Evolutionary conservation across 306 rosid genomes (phyloP).

Genomic region (Chamaecrista fasciculata): DNA sequence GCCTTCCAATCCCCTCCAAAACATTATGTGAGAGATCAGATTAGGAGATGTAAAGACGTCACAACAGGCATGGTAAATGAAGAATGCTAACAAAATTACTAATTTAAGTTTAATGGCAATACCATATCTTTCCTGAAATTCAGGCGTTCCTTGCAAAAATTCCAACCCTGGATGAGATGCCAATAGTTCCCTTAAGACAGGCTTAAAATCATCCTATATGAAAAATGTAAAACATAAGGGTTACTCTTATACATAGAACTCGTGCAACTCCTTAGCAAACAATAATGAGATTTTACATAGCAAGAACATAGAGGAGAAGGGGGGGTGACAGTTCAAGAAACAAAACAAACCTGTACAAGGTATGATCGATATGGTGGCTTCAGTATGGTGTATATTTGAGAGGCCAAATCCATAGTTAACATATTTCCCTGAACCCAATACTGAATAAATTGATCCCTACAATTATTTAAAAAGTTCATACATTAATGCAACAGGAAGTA

Average conservation of each 20-base stretch:
- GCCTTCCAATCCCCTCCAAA: constrained; percentile 18
- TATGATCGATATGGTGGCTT: constrained; percentile 55
- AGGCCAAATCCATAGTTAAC: constrained; percentile 57
- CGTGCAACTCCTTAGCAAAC: constrained; percentile 5
- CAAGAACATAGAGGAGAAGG: constrained; percentile 15
- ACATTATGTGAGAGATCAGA: constrained; percentile 6
- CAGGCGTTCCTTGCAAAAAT: constrained; percentile 69
- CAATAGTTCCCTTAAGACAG: constrained; percentile 61
- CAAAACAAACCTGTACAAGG: constrained; percentile 62
- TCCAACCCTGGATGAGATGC: constrained; percentile 70
- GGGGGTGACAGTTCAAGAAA: constrained; percentile 10
- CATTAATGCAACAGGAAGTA: constrained; percentile 22
- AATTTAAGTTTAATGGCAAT: constrained; percentile 22
- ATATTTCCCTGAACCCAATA: constrained; percentile 67
- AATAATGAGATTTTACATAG: constrained; percentile 15
- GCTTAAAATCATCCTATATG: constrained; percentile 69
- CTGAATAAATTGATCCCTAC: constrained; percentile 60
- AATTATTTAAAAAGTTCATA: constrained; percentile 16
- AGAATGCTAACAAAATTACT: not conserved
- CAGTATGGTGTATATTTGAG: constrained; percentile 57
- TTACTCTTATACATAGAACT: not conserved
- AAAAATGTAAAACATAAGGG: constrained; percentile 15
- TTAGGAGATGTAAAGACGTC: constrained; percentile 6
- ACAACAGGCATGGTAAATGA: not conserved
- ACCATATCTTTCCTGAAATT: constrained; percentile 86